These are phyloP conservation scores for Xylariaceae sp. DNA, from an alignment of 2,329 filamentous ascomycete species.

Conservation along the genomic window DNA sequence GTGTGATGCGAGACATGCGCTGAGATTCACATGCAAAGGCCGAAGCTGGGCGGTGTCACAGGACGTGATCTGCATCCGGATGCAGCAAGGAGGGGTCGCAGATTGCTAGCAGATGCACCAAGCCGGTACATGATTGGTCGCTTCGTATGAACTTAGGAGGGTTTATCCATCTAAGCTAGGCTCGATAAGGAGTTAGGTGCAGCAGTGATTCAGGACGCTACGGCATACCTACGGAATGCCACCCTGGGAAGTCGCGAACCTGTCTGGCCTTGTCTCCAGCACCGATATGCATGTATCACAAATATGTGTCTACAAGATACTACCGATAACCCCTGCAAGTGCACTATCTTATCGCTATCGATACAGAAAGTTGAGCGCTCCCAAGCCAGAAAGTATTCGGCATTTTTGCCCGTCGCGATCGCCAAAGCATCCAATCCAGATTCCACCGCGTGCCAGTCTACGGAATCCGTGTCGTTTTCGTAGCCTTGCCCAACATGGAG, in stretches of 20 bases:
- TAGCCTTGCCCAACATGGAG: slow-evolving; percentile 52
- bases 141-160: not conserved
- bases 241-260: too few species aligned
- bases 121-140: not conserved
- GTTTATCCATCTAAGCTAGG: not conserved
- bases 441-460: not conserved
- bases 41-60: not conserved
- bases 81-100: not conserved
- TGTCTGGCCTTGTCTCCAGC: too few species aligned
- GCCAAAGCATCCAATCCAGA: not conserved
- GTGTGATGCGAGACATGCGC: not conserved
- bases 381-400: not conserved
- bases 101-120: not conserved
- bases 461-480: not conserved
- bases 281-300: not conserved
- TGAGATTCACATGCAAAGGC: not conserved
- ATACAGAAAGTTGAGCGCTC: slow-evolving; percentile 12
- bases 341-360: slow-evolving; percentile 10
- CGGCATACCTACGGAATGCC: too few species aligned
- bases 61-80: not conserved
- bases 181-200: not conserved
- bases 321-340: not conserved
- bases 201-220: not conserved
- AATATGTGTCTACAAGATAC: not conserved
- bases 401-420: slow-evolving; percentile 13